phyloP scores from a whole-genome alignment of 306 rosid species.

The Pachyrhizus erosus region DNA sequence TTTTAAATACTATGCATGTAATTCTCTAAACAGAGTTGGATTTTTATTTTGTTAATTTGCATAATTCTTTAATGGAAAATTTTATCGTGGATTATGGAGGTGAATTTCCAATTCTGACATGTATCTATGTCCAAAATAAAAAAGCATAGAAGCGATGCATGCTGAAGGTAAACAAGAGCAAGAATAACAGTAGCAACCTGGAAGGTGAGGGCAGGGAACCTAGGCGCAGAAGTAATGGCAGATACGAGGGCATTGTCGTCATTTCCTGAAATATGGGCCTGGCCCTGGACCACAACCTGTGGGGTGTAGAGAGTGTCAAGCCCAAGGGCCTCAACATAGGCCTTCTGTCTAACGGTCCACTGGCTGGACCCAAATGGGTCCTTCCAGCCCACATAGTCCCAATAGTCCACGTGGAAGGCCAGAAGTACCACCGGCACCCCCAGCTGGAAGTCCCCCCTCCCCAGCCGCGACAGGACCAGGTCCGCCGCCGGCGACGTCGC shows the following conservation, averaged over 20 bases:
- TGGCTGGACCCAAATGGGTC: slow-evolving; percentile 88
- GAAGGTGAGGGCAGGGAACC: slow-evolving; percentile 67
- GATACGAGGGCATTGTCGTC: slow-evolving; percentile 64
- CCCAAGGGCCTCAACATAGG: slow-evolving; percentile 70
- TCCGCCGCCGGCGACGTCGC: slow-evolving; percentile 81
- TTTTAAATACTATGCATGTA: too few species aligned
- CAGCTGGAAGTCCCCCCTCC: slow-evolving; percentile 79
- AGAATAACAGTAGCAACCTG: slow-evolving; percentile 64
- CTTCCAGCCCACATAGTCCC: slow-evolving; percentile 98
- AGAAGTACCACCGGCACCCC: slow-evolving; percentile 71
- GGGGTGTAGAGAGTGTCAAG: slow-evolving; percentile 84
- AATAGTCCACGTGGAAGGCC: slow-evolving; percentile 87
- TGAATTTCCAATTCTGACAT: too few species aligned
- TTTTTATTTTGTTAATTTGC: too few species aligned
- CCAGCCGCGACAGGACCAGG: slow-evolving; percentile 74
- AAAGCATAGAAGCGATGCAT: neutral
- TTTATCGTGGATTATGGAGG: too few species aligned
- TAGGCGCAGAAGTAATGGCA: slow-evolving; percentile 58
- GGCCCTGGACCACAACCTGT: slow-evolving; percentile 79
- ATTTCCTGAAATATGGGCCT: slow-evolving; percentile 68
- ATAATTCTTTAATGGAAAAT: too few species aligned
- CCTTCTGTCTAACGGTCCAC: slow-evolving; percentile 88
- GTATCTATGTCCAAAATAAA: too few species aligned
- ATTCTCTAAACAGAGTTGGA: too few species aligned
- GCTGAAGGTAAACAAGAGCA: neutral